Percentiles rank a stretch among this genome's conserved stretches.
Evolutionary conservation across 306 rosid species (phyloP).

Genomic region (Herpetospermum pedunculosum): DNA sequence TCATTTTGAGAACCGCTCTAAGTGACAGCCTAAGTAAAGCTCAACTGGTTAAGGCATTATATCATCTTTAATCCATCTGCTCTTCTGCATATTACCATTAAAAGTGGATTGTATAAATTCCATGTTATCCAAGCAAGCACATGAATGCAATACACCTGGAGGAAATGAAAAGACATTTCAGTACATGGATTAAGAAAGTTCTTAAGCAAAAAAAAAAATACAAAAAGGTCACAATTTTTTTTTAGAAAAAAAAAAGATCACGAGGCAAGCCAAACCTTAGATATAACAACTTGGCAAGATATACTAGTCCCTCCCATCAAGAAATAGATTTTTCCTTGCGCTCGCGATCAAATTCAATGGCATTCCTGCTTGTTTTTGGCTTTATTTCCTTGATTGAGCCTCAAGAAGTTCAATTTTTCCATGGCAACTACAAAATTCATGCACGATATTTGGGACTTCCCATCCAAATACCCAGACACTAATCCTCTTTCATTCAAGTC

Average conservation of each 20-base stretch:
- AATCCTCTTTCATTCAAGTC: constrained; percentile 46
- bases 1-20: too few species aligned
- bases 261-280: neutral
- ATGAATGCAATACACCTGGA: neutral
- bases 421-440: constrained; percentile 30
- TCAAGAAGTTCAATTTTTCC: constrained; percentile 23
- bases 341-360: neutral
- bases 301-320: neutral
- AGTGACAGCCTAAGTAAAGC: too few species aligned
- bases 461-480: constrained; percentile 24
- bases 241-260: neutral
- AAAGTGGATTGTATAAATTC: neutral
- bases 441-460: constrained; percentile 18
- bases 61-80: neutral
- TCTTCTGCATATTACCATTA: neutral
- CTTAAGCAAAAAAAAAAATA: neutral
- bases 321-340: neutral
- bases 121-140: neutral
- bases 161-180: neutral
- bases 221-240: neutral
- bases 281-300: neutral
- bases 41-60: too few species aligned
- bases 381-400: constrained; percentile 20
- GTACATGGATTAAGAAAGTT: neutral
- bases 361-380: neutral